These are phyloP conservation scores for Aureobasidium sp. DNA, from an alignment of 2,329 filamentous ascomycete species.

Conservation along the genomic window DNA sequence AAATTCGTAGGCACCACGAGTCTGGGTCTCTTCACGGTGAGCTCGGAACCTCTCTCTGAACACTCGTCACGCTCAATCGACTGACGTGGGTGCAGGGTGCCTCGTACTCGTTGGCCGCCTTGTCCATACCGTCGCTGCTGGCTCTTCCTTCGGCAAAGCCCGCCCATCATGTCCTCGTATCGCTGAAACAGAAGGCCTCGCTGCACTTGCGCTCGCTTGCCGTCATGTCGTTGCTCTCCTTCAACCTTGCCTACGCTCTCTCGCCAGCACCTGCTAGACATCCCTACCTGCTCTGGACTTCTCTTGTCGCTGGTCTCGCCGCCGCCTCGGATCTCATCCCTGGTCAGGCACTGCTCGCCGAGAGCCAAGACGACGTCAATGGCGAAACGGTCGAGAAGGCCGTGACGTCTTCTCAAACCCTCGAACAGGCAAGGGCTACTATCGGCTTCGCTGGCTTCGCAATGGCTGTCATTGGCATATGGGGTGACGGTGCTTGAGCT, in stretches of 20 bases:
- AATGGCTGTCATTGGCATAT: conserved; percentile 43
- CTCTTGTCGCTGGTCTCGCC: conserved; percentile 35
- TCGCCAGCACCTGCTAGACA: conserved; percentile 71
- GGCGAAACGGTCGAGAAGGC: conserved; percentile 43
- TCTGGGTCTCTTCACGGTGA: conserved; percentile 79
- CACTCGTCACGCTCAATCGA: not conserved
- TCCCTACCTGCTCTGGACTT: conserved; percentile 85
- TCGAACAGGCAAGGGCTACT: conserved; percentile 37
- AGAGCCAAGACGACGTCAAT: conserved; percentile 38
- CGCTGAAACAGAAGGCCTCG: conserved; percentile 57
- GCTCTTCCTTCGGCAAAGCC: conserved; percentile 68
- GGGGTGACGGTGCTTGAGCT: conserved; percentile 37
- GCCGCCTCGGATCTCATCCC: conserved; percentile 12
- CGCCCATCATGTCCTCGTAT: conserved; percentile 61
- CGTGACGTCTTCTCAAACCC: conserved; percentile 36
- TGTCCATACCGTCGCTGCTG: conserved; percentile 74
- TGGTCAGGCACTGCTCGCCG: conserved; percentile 28
- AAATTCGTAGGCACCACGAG: conserved; percentile 93
- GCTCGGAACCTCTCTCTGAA: conserved; percentile 29
- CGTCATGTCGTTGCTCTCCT: conserved; percentile 60
- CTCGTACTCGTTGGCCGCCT: conserved; percentile 72
- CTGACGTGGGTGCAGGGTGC: conserved; percentile 58
- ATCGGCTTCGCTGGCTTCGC: conserved; percentile 39
- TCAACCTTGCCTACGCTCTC: conserved; percentile 70
- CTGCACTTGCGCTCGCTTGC: conserved; percentile 62